Base-by-base conservation (phyloP, 177 flowering plant species). In the Tripterygium wilfordii region DNA sequence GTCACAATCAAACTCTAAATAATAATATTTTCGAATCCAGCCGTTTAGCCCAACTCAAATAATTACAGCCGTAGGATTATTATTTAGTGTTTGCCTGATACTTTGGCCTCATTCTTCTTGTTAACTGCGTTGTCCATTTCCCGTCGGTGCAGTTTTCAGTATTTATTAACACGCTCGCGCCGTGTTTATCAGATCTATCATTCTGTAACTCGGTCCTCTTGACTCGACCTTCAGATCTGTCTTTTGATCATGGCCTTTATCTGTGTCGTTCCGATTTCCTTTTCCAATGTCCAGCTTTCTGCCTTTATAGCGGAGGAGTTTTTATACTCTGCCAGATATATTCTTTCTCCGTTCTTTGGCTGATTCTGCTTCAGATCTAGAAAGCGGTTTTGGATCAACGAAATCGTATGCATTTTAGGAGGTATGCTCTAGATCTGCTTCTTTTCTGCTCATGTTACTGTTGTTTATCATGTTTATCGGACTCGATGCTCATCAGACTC, bases 31-130 rank as follows among this genome's bases (percentile, higher is more conserved):
- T 1, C 10, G 14, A 40, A 32, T 52, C 32, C 12, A 25, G 26
- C 53, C 53, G 42, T 49, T 18, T 13, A 49, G n/a, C 18, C 23
- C 32, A 36, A 14, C 5, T 25, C 19, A 36, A 36, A 22, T 8
- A 5, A 49, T 49, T n/a, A 36, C 20, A 49, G 53, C 53, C 42
- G 23, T 49, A 10, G 23, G 42, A 36, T 49, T 8, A 5, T 25
- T 26, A 32, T 21, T 2, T 36, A 1, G 20, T 15, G 7, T 12
- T 36, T 10, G 19, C 40, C 17, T 2, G 15, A 36, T 36, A 36
- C 9, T 32, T 32, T 2, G 36, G 36, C n/a, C 14, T 32, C 14
- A 12, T 32, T 12, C 14, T 12, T 10, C 3, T n/a, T 2, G 14
- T 32, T 4, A 2, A n/a, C 18, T 3, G 19, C 19, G n/a, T n/a